These are phyloP conservation scores for Meyerozyma smithsonii DNA, from an alignment of 1,139 yeast genomes.

Conservation along the genomic window DNA sequence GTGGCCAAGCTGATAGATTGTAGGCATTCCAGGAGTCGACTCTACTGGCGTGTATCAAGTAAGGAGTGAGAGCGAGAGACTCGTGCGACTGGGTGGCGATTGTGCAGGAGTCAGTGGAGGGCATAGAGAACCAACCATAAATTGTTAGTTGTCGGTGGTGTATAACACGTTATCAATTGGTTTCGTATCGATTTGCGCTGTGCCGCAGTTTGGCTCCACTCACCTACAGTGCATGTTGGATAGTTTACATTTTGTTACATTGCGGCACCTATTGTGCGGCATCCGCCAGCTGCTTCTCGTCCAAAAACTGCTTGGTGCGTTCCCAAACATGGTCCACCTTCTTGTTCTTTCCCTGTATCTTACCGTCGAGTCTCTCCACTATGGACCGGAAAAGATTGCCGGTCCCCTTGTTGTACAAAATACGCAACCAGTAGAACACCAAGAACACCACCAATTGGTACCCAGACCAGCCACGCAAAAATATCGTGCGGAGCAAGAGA, in stretches of 20 bases:
- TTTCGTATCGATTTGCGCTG: too few relatives aligned
- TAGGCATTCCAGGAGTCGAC: constrained; percentile 33
- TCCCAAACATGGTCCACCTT: constrained; percentile 44
- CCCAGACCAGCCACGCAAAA: constrained; percentile 65
- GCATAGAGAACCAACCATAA: too few relatives aligned
- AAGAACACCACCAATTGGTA: constrained; percentile 55
- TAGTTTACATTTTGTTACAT: background rate
- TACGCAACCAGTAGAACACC: constrained; percentile 65
- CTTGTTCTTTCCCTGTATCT: constrained; percentile 38
- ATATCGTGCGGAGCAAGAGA: constrained; percentile 52
- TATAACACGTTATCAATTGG: too few relatives aligned
- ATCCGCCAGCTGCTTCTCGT: constrained; percentile 20
- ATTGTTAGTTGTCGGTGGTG: too few relatives aligned
- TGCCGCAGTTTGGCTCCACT: too few relatives aligned
- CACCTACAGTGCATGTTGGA: background rate
- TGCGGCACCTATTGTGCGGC: too few relatives aligned
- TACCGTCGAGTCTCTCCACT: constrained; percentile 40
- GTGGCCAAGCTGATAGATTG: constrained; percentile 65
- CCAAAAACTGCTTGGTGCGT: constrained; percentile 34
- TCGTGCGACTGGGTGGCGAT: too few relatives aligned
- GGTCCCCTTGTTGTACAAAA: constrained; percentile 50
- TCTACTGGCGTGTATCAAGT: constrained; percentile 31
- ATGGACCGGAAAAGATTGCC: constrained; percentile 38
- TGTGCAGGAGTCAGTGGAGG: too few relatives aligned
- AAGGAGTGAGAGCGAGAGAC: background rate